These are phyloP conservation scores for Geranium rotundifolium DNA, from an alignment of 345 rosid genomes.

Conservation along the genomic window DNA sequence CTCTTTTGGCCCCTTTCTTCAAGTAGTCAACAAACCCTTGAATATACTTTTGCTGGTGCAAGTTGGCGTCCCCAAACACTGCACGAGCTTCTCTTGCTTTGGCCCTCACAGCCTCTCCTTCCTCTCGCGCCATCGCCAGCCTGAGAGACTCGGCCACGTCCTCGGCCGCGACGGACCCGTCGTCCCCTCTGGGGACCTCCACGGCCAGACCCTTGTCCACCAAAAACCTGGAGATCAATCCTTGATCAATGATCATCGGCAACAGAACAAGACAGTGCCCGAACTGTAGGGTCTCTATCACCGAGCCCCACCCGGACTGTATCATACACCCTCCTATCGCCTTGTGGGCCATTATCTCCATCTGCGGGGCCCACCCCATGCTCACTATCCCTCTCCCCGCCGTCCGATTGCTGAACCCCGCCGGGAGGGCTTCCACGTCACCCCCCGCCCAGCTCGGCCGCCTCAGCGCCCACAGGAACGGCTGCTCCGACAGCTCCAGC, in stretches of 20 bases:
- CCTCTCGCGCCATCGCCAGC: conserved; percentile 13
- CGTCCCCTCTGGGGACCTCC: conserved; percentile 16
- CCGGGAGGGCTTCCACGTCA: conserved; percentile 14
- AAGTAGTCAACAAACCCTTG: conserved; percentile 12
- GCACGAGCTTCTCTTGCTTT: conserved; percentile 12
- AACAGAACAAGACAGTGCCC: conserved; percentile 17
- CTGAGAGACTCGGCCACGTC: conserved; percentile 12
- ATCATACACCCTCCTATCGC: conserved; percentile 17
- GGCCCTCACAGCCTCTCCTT: conserved; percentile 5
- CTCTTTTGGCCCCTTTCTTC: conserved; percentile 2
- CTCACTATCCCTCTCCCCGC: conserved; percentile 8
- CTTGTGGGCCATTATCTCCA: conserved; percentile 13
- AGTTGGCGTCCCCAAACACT: conserved; percentile 6
- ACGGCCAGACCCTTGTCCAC: conserved; percentile 18
- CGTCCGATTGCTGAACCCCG: conserved; percentile 7
- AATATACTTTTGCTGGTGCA: conserved; percentile 11
- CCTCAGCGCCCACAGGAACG: conserved; percentile 25
- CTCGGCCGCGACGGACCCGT: conserved; percentile 15
- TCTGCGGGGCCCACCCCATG: conserved; percentile 24
- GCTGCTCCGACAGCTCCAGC: conserved; percentile 18
- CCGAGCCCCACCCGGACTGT: conserved; percentile 23
- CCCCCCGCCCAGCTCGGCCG: conserved; percentile 17
- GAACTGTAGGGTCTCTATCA: conserved; percentile 14
- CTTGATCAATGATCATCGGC: conserved; percentile 19
- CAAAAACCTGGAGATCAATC: conserved; percentile 14